Conservation (phyloP, 2,329 filamentous ascomycete species). For the Keithomyces neogunnii region DNA sequence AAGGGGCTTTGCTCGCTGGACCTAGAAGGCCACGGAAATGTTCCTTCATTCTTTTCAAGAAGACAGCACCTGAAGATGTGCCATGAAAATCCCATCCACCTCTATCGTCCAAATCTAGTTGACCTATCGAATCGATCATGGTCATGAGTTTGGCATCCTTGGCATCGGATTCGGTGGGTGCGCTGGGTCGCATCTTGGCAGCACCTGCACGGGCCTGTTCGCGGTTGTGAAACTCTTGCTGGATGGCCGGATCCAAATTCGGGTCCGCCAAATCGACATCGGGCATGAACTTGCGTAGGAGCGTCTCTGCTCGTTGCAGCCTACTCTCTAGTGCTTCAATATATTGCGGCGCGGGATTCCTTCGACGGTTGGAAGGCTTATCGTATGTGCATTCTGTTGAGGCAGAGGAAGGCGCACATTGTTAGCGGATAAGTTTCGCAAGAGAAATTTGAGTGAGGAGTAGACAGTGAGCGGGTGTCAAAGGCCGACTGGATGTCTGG, state of each 20-base stretch:
- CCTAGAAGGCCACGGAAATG: slow-evolving; percentile 74
- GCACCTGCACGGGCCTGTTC: slow-evolving; percentile 41
- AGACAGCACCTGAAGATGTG: slow-evolving; percentile 83
- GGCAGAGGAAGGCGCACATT: neutral
- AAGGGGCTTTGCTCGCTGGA: slow-evolving; percentile 50
- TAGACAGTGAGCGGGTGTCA: too few species aligned
- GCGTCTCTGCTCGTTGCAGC: slow-evolving; percentile 71
- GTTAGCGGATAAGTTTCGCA: neutral
- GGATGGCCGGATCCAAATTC: slow-evolving; percentile 66
- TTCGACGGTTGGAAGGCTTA: slow-evolving; percentile 82
- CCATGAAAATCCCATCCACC: slow-evolving; percentile 95
- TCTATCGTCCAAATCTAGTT: slow-evolving; percentile 82
- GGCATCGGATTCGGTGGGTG: slow-evolving; percentile 26
- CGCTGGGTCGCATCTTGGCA: slow-evolving; percentile 31
- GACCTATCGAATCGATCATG: slow-evolving; percentile 90
- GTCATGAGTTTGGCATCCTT: slow-evolving; percentile 74
- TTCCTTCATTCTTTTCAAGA: slow-evolving; percentile 77
- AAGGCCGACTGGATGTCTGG: neutral
- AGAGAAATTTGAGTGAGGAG: neutral
- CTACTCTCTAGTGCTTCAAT: slow-evolving; percentile 81
- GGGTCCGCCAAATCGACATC: slow-evolving; percentile 81
- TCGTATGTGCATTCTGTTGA: slow-evolving; percentile 85
- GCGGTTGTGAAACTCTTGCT: slow-evolving; percentile 56
- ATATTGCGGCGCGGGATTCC: slow-evolving; percentile 87
- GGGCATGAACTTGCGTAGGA: slow-evolving; percentile 72